These are phyloP conservation scores for Ilyonectria destructans DNA, from an alignment of 2,329 filamentous ascomycete species.

Conservation along the genomic window DNA sequence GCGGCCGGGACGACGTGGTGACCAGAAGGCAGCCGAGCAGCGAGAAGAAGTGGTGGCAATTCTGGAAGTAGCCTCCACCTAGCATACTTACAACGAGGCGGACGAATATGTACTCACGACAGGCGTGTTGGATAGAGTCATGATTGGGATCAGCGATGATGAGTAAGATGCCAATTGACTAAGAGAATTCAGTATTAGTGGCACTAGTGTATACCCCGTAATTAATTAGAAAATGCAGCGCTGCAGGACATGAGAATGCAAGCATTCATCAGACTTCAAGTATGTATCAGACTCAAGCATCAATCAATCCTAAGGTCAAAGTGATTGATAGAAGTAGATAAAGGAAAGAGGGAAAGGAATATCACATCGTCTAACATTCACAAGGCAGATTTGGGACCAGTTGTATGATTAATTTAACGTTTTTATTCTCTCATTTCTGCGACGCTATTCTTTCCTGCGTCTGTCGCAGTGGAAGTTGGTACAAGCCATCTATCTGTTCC, in stretches of 20 bases:
- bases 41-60: constrained; percentile 69
- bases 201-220: constrained; percentile 8
- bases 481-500: constrained; percentile 13
- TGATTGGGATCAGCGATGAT: constrained; percentile 9
- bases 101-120: constrained; percentile 1
- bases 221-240: constrained; percentile 2
- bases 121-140: constrained; percentile 1
- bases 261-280: constrained; percentile 1
- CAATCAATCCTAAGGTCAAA: background rate
- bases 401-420: constrained; percentile 9
- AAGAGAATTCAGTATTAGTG: constrained; percentile 1
- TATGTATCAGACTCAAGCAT: background rate
- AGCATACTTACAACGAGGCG: background rate
- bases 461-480: constrained; percentile 5
- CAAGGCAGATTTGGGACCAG: background rate
- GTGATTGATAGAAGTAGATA: background rate
- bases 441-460: constrained; percentile 3
- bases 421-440: constrained; percentile 6
- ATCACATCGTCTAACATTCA: background rate
- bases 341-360: no score
- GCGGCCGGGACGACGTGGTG: constrained; percentile 71
- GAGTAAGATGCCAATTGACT: background rate
- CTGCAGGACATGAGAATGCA: constrained; percentile 11
- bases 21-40: constrained; percentile 59
- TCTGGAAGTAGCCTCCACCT: constrained; percentile 64